A percentile compares a stretch with the other conserved stretches of the same genome.
Evolutionary conservation across 164 flowering plant species (phyloP).

Genomic region (Malania oleifera): DNA sequence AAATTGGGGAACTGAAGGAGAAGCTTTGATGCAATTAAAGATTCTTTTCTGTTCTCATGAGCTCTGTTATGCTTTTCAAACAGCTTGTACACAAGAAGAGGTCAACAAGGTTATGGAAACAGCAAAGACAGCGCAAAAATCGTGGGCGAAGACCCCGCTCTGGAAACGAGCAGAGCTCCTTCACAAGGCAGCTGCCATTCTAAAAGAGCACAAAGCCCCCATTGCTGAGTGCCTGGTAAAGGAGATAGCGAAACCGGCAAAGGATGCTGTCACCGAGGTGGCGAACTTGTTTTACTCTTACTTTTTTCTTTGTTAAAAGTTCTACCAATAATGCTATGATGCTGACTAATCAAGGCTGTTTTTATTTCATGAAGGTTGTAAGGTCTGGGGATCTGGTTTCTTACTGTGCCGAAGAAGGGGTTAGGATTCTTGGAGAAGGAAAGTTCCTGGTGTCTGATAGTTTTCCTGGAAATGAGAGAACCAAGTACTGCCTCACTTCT

Average conservation of each 20-base stretch:
- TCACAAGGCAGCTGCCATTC: constrained; percentile 91
- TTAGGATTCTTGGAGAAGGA: constrained; percentile 85
- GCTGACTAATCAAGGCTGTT: background rate
- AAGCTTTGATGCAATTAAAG: too few relatives aligned
- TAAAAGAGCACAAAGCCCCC: constrained; percentile 83
- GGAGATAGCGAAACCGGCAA: constrained; percentile 96
- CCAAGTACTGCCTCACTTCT: constrained; percentile 87
- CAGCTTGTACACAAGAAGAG: constrained; percentile 98
- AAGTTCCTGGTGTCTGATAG: constrained; percentile 89
- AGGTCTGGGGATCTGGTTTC: constrained; percentile 95
- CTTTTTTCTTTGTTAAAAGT: background rate
- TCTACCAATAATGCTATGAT: background rate
- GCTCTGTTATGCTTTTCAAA: background rate
- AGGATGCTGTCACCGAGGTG: constrained; percentile 97
- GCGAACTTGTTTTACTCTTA: background rate
- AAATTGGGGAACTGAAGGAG: too few relatives aligned
- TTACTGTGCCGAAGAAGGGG: constrained; percentile 96
- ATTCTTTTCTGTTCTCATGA: too few relatives aligned
- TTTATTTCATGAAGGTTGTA: constrained; percentile 59
- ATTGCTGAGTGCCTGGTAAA: constrained; percentile 93
- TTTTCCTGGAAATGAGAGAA: constrained; percentile 97
- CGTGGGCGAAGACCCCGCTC: constrained; percentile 92
- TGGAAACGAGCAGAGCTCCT: constrained; percentile 99
- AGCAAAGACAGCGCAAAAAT: constrained; percentile 75
- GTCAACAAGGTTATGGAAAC: constrained; percentile 86